Conservation (phyloP, 2,329 filamentous ascomycete genomes). For the Aspergillus pseudonomiae region DNA sequence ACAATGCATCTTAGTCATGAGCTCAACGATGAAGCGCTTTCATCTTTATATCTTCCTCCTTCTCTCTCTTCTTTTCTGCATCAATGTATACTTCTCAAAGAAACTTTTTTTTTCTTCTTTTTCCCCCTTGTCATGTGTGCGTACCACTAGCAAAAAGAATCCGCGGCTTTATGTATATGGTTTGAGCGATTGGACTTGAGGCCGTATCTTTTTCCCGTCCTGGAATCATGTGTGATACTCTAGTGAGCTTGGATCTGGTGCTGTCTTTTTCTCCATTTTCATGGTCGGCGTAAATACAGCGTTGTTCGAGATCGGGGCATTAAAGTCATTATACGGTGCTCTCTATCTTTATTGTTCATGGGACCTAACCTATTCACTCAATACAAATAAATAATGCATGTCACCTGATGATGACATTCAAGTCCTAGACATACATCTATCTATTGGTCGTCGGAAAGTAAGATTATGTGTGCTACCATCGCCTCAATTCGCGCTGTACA, state of each 20-base stretch:
- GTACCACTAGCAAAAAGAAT: slow-evolving; percentile 5
- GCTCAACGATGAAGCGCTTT: slow-evolving; percentile 13
- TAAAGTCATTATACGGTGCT: slow-evolving; percentile 4
- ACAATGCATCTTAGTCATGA: slow-evolving; percentile 19
- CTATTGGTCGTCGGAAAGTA: background rate
- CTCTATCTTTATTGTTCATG: background rate
- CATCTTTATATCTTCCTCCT: background rate
- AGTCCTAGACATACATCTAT: background rate
- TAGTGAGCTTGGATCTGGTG: slow-evolving; percentile 7
- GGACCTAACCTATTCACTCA: background rate
- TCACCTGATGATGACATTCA: background rate
- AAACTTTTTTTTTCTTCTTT: background rate
- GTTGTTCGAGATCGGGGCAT: slow-evolving; percentile 1
- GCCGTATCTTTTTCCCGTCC: background rate
- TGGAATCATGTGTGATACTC: slow-evolving; percentile 14
- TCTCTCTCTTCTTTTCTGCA: slow-evolving; percentile 1
- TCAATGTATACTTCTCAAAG: slow-evolving; percentile 18
- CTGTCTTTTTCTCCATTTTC: slow-evolving; percentile 4
- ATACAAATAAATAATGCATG: background rate
- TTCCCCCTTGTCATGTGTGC: background rate
- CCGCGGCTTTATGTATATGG: slow-evolving; percentile 22
- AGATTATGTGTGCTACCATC: background rate
- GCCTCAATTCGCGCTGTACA: background rate
- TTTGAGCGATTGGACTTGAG: slow-evolving; percentile 17
- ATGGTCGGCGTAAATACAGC: slow-evolving; percentile 13